A percentile compares a stretch with the other conserved stretches of the same genome.
Conservation (phyloP, 306 rosid genomes). For the Acacia crassicarpa region DNA sequence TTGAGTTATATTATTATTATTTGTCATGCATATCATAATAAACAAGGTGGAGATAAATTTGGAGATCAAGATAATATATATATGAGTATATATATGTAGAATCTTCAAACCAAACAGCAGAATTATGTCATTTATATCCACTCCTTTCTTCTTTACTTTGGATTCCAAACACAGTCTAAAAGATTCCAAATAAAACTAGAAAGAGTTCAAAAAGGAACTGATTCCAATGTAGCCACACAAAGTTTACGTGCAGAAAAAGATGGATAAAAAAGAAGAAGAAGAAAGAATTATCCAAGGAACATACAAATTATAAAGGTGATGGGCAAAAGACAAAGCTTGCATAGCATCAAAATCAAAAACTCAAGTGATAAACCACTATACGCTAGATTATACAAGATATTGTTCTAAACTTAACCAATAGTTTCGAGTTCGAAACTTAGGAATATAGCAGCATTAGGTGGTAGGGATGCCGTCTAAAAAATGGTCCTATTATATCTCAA, state of each 20-base stretch:
- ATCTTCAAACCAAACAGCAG: not conserved
- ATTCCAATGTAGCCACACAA: slow-evolving; percentile 9
- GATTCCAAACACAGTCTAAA: not conserved
- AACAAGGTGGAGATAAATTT: not conserved
- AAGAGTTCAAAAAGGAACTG: slow-evolving; percentile 15
- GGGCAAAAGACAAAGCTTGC: not conserved
- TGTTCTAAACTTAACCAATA: too few relatives aligned
- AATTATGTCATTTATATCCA: not conserved
- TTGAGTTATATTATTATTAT: not conserved
- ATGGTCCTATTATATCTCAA: too few relatives aligned
- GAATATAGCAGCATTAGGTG: too few relatives aligned
- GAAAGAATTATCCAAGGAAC: not conserved
- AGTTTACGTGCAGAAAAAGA: slow-evolving; percentile 9
- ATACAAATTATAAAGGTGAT: not conserved
- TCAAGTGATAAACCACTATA: too few relatives aligned
- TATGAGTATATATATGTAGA: not conserved
- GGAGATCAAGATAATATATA: not conserved
- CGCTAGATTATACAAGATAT: too few relatives aligned
- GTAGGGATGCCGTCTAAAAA: too few relatives aligned
- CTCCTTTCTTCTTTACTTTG: not conserved
- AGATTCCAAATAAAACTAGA: not conserved
- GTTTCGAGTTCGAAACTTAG: too few relatives aligned
- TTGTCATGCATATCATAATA: not conserved
- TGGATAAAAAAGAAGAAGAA: not conserved
- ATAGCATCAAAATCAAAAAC: not conserved